phyloP scores from a whole-genome alignment of 1,284 basidiomycete genomes.

The Rhizoctonia solani region DNA sequence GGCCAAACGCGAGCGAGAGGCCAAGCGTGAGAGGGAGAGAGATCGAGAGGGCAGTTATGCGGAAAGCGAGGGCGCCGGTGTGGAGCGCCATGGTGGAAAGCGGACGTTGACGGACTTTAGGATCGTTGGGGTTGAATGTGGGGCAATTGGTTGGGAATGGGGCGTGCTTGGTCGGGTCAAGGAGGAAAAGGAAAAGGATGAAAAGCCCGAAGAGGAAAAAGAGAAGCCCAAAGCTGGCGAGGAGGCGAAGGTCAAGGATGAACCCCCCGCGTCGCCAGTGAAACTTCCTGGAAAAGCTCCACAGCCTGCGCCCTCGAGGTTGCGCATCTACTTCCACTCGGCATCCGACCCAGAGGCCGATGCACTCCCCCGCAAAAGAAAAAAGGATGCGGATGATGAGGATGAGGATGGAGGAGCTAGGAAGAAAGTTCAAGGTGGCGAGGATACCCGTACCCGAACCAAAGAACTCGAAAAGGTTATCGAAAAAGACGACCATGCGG shows the following conservation, averaged over 20 bases:
- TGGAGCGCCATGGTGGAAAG: constrained; percentile 49
- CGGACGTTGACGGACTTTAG: constrained; percentile 95
- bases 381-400: constrained; percentile 32
- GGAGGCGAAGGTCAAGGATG: constrained; percentile 37
- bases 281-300: neutral
- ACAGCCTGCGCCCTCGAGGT: constrained; percentile 44
- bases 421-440: constrained; percentile 22
- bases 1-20: constrained; percentile 43
- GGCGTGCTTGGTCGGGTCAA: constrained; percentile 47
- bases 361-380: constrained; percentile 39
- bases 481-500: constrained; percentile 35
- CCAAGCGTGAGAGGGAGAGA: constrained; percentile 40
- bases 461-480: neutral
- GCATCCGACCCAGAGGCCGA: constrained; percentile 45
- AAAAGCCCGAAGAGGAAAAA: constrained; percentile 33
- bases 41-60: constrained; percentile 38
- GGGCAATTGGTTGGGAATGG: constrained; percentile 64
- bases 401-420: constrained; percentile 35
- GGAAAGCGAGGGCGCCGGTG: constrained; percentile 39
- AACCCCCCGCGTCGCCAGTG: neutral
- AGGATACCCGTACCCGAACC: neutral
- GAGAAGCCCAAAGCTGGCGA: constrained; percentile 35
- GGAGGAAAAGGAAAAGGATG: constrained; percentile 41
- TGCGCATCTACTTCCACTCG: constrained; percentile 41
- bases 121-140: constrained; percentile 65